A percentile compares a stretch with the other conserved stretches of the same genome.
phyloP scores from a whole-genome alignment of 2,329 filamentous ascomycete species.

The Mycosphaerella sp. region DNA sequence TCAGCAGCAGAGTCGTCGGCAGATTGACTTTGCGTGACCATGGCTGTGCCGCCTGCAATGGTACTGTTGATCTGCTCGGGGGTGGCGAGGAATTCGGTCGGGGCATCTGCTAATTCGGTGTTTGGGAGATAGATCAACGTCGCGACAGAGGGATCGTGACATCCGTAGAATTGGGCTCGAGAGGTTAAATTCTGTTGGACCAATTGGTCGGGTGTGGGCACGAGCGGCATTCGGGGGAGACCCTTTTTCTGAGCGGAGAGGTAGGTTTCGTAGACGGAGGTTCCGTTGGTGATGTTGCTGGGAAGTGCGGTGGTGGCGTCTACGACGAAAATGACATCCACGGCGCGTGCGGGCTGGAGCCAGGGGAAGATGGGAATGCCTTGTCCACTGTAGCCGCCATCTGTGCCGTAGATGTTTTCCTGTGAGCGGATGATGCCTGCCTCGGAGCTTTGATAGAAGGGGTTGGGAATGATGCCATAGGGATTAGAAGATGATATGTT shows the following conservation, averaged over 20 bases:
- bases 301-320: slow-evolving; percentile 9
- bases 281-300: slow-evolving; percentile 13
- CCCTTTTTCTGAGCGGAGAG: slow-evolving; percentile 9
- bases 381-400: slow-evolving; percentile 14
- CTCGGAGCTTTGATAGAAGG: slow-evolving; percentile 9
- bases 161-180: slow-evolving; percentile 15
- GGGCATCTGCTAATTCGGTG: slow-evolving; percentile 1
- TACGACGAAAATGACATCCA: slow-evolving; percentile 17
- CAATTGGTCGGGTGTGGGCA: slow-evolving; percentile 5
- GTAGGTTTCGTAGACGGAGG: slow-evolving; percentile 15
- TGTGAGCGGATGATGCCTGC: slow-evolving; percentile 11
- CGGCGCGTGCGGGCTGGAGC: slow-evolving; percentile 7
- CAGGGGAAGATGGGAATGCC: slow-evolving; percentile 13
- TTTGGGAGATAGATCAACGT: slow-evolving; percentile 14
- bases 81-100: not conserved
- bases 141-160: slow-evolving; percentile 6
- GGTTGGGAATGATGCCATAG: slow-evolving; percentile 16
- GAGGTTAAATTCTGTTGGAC: slow-evolving; percentile 9
- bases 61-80: slow-evolving; percentile 4
- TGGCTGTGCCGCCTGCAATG: slow-evolving; percentile 7
- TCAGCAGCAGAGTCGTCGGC: not conserved
- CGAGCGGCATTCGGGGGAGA: slow-evolving; percentile 11
- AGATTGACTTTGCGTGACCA: slow-evolving; percentile 11
- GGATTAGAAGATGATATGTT: slow-evolving; percentile 5
- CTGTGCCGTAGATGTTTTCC: slow-evolving; percentile 8